Evolutionary conservation across 1,284 basidiomycete genomes (phyloP).

Genomic region (Naganishia sp.): DNA sequence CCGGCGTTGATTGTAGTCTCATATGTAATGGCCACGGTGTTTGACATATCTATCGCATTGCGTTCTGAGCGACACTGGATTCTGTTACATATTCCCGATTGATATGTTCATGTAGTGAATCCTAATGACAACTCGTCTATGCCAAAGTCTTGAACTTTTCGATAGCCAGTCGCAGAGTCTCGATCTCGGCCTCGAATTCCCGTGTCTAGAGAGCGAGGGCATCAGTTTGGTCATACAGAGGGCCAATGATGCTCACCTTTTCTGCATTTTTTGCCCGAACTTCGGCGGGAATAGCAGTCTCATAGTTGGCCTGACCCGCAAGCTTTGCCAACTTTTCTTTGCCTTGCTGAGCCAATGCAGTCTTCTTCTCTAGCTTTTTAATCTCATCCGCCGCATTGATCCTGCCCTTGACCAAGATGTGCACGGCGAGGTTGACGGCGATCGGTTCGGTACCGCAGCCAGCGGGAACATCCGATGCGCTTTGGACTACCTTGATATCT

Average conservation of each 20-base stretch:
- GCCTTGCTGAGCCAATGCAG: constrained; percentile 67
- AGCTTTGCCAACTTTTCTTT: constrained; percentile 75
- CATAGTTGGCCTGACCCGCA: constrained; percentile 74
- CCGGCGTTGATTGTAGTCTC: constrained; percentile 4
- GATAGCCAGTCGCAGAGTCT: constrained; percentile 49
- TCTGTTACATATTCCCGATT: too few species aligned
- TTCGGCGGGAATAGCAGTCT: constrained; percentile 71
- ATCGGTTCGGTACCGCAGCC: constrained; percentile 87
- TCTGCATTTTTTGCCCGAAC: constrained; percentile 74
- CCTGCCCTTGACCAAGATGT: constrained; percentile 84
- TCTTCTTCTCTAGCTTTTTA: constrained; percentile 82
- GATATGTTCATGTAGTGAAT: neutral
- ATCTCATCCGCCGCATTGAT: constrained; percentile 83
- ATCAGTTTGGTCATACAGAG: neutral
- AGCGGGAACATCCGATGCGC: constrained; percentile 65
- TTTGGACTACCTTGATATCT: constrained; percentile 63
- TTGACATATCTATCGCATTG: constrained; percentile 5
- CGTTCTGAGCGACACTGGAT: neutral
- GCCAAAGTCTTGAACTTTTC: constrained; percentile 52
- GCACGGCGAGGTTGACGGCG: constrained; percentile 70
- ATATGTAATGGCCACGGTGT: neutral
- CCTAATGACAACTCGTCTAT: constrained; percentile 27
- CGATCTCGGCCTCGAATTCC: constrained; percentile 52
- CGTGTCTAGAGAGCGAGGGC: constrained; percentile 38
- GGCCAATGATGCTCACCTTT: constrained; percentile 61